Conservation (phyloP, 345 rosid genomes). For the Litchi chinensis region DNA sequence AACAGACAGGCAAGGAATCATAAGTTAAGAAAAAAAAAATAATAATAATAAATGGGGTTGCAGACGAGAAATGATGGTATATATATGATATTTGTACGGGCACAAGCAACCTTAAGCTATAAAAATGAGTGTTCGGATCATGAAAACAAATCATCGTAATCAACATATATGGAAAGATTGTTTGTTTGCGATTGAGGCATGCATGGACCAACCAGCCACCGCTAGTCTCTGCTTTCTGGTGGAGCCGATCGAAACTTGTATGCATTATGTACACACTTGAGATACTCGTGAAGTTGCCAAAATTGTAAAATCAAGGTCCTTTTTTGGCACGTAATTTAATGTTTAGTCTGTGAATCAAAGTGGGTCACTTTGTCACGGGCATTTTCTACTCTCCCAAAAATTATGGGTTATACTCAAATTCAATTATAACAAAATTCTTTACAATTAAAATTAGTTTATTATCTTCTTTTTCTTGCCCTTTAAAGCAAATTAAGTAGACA, state of each 20-base stretch:
- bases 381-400: neutral
- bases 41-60: too few relatives aligned
- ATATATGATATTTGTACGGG: neutral
- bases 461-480: neutral
- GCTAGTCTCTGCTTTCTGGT: neutral
- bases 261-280: too few relatives aligned
- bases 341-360: constrained; percentile 1
- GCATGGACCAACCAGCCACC: neutral
- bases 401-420: too few relatives aligned
- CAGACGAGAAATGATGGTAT: too few relatives aligned
- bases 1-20: too few relatives aligned
- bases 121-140: too few relatives aligned
- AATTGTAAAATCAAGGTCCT: neutral
- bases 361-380: constrained; percentile 12
- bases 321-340: too few relatives aligned
- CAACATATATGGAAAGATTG: neutral
- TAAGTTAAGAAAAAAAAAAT: too few relatives aligned
- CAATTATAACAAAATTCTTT: too few relatives aligned
- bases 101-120: neutral
- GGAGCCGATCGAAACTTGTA: neutral
- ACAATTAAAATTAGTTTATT: neutral
- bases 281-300: neutral
- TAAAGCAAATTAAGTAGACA: too few relatives aligned
- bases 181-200: neutral
- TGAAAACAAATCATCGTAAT: neutral